Percentiles rank a stretch among this genome's conserved stretches.
phyloP scores from a whole-genome alignment of 306 rosid species.

The Quercus aquifolioides region DNA sequence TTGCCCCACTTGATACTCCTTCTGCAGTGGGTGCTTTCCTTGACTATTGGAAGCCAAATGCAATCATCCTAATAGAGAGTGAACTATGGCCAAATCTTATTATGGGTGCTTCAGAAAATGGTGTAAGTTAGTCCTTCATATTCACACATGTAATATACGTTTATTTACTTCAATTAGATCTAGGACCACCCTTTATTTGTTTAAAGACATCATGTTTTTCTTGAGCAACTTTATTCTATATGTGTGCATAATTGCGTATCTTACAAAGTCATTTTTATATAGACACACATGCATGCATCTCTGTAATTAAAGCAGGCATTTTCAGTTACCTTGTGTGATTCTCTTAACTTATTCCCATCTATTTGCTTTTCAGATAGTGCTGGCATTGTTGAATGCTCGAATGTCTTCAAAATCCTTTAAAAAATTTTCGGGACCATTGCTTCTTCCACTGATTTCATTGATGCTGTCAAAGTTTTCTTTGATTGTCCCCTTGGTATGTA shows the following conservation, averaged over 20 bases:
- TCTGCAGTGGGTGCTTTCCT: constrained; percentile 63
- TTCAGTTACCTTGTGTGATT: constrained; percentile 7
- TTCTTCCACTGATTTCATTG: constrained; percentile 75
- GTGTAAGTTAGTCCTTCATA: constrained; percentile 52
- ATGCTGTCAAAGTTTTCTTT: constrained; percentile 88
- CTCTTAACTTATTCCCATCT: constrained; percentile 1
- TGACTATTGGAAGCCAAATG: constrained; percentile 77
- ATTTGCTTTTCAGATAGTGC: constrained; percentile 48
- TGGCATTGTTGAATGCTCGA: constrained; percentile 86
- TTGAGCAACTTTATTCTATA: neutral
- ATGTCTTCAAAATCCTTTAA: constrained; percentile 71
- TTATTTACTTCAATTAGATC: too few relatives aligned
- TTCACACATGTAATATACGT: neutral
- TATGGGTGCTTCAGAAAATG: constrained; percentile 66
- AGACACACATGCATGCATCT: neutral
- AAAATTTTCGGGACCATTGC: constrained; percentile 59
- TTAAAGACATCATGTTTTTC: too few relatives aligned
- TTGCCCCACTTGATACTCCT: constrained; percentile 82
- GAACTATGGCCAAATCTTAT: constrained; percentile 98
- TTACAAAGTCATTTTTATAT: neutral
- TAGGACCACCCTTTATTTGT: too few relatives aligned
- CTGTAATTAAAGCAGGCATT: neutral
- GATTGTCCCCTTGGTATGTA: constrained; percentile 84
- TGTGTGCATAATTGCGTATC: neutral
- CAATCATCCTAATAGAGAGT: constrained; percentile 72